Conservation (phyloP, 148 eudicot species). For the Persicaria maculosa region DNA sequence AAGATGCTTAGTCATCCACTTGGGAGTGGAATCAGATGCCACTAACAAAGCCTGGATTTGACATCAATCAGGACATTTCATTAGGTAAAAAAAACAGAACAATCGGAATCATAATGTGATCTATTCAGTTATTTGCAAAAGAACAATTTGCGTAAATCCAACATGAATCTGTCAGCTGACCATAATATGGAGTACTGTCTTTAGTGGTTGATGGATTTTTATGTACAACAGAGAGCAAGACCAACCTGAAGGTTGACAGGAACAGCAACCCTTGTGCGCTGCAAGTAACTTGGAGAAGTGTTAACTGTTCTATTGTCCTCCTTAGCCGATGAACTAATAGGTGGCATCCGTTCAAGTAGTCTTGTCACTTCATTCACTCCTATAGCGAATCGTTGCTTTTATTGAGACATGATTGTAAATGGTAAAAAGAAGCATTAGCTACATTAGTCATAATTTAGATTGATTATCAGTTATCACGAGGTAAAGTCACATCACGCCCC, state of each 20-base stretch:
- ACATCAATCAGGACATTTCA: conserved; percentile 15
- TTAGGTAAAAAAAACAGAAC: neutral
- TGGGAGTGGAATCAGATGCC: conserved; percentile 79
- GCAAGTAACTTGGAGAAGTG: neutral
- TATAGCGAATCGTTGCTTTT: conserved; percentile 64
- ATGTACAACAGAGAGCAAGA: conserved; percentile 3
- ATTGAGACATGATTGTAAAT: neutral
- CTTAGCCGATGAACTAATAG: neutral
- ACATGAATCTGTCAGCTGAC: neutral
- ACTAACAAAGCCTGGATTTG: conserved; percentile 57
- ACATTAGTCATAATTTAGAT: neutral
- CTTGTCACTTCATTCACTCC: conserved; percentile 94
- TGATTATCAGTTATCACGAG: neutral
- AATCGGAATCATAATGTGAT: neutral
- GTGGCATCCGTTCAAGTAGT: conserved; percentile 62
- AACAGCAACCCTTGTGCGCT: conserved; percentile 11
- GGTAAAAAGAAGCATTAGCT: neutral
- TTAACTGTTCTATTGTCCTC: neutral
- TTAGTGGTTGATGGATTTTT: neutral
- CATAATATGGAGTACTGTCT: no score
- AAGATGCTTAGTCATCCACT: conserved; percentile 72
- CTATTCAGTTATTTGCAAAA: neutral
- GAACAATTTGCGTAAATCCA: neutral
- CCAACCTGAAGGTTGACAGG: conserved; percentile 31
- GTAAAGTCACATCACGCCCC: neutral